Evolutionary conservation across 345 rosid species (phyloP), one percentile per base, ranked within the genome.

Genomic region (Brassica rapa): DNA sequence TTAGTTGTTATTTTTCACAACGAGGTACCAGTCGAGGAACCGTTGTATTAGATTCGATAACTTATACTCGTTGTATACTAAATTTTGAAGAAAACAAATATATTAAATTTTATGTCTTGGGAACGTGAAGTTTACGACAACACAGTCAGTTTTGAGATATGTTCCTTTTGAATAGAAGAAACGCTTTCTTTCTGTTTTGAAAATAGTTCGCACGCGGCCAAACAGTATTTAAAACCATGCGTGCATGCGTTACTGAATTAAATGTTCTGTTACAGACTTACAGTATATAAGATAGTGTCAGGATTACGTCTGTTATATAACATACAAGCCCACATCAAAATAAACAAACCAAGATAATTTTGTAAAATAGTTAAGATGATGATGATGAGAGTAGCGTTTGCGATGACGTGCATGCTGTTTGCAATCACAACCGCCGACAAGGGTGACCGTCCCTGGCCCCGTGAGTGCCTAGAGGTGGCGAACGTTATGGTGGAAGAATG

Each of bases 381-480:
- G 53, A 49, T 49, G 60, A 55, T 71, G 51, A 71, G 71, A 55
- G 51, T 71, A 63, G 71, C 61, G 1, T 64, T 71, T 39, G 71
- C 61, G 0, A 27, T 77, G 49, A 64, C 61, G 15, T 71, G 72
- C 21, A 33, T 55, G 56, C 9, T 77, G 15, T 60, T 77, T 29
- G 71, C 51, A 56, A 24, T 9, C 35, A 77, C 76, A 64, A 33
- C 11, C 4, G 30, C 41, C 7, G 43, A 35, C 27, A 15, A 59
- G n/a, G 16, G 11, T 56, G 71, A 70, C 65, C 75, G 75, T 70
- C 65, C 75, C 51, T 77, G 70, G 80, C 80, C 80, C 0, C 75
- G 76, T 15, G 81, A 77, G 33, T 77, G 81, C 14, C 49, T 53
- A 4, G 71, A 71, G 59, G 76, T 77, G 35, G 76, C 66, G 8